Conservation (phyloP, 106 monocot genomes). For the Hemerocallis citrina region DNA sequence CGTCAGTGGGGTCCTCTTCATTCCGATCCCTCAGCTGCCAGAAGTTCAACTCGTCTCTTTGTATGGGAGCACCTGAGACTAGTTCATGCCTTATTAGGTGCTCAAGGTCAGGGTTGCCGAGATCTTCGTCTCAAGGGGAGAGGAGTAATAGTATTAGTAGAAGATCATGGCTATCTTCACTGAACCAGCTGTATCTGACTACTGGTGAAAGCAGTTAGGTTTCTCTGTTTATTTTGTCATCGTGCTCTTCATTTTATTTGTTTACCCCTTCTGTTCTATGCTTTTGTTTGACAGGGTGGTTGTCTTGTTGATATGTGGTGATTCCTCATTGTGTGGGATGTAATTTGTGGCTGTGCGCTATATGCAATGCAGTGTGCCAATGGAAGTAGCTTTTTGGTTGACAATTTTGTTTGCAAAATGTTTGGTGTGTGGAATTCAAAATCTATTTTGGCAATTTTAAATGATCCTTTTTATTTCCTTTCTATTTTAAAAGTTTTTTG, state of each 20-base stretch:
- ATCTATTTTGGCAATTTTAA: no score
- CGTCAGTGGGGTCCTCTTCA: slow-evolving; percentile 32
- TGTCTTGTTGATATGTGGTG: no score
- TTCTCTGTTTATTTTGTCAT: not conserved
- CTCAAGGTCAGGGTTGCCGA: slow-evolving; percentile 17
- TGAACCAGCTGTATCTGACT: slow-evolving; percentile 19
- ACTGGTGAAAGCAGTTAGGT: slow-evolving; percentile 2
- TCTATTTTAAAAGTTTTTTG: no score
- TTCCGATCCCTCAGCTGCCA: slow-evolving; percentile 51
- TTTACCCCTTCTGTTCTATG: no score
- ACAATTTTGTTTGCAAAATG: no score
- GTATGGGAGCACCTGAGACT: slow-evolving; percentile 39
- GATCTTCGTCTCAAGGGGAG: slow-evolving; percentile 43
- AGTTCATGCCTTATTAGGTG: slow-evolving; percentile 43
- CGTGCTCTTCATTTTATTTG: no score
- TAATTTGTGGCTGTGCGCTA: no score
- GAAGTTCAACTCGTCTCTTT: slow-evolving; percentile 33
- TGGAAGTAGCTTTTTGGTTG: no score
- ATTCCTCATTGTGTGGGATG: no score
- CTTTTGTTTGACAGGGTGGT: no score
- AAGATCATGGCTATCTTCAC: slow-evolving; percentile 27
- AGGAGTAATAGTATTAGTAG: slow-evolving; percentile 23
- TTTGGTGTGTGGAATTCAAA: no score
- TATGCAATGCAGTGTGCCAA: no score
- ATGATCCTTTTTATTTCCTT: not conserved